These are phyloP conservation scores for Lactarius sanguifluus DNA, from an alignment of 768 basidiomycete species.

Conservation along the genomic window DNA sequence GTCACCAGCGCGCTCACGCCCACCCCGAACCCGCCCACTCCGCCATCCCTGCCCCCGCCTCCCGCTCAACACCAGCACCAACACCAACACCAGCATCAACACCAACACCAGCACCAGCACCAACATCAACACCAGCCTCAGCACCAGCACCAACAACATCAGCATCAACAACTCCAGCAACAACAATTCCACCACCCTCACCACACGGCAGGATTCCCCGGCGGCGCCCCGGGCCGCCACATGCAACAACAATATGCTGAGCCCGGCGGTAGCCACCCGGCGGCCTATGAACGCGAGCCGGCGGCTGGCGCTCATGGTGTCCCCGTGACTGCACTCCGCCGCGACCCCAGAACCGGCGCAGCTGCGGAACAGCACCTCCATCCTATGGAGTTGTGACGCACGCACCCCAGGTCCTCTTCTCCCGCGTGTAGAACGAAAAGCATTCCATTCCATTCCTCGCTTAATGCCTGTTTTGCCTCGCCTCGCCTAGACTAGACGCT, in stretches of 20 bases:
- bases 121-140: background rate
- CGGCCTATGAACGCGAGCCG: slow-evolving; percentile 15
- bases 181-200: background rate
- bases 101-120: background rate
- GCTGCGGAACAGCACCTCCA: background rate
- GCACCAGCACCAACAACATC: background rate
- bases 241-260: slow-evolving; percentile 17
- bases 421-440: background rate
- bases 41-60: background rate
- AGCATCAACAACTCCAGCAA: background rate
- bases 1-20: slow-evolving; percentile 37
- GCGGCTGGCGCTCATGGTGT: slow-evolving; percentile 3
- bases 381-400: background rate
- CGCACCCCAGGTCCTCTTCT: background rate
- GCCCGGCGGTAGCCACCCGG: background rate
- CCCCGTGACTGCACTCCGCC: slow-evolving; percentile 1
- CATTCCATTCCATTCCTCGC: background rate
- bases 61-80: background rate
- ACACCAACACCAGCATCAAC: background rate
- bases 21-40: slow-evolving; percentile 1
- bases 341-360: background rate
- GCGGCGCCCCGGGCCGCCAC: background rate
- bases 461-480: background rate
- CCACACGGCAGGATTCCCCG: background rate
- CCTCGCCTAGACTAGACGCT: background rate